Base-by-base conservation (phyloP, 129 eudicot genomes). In the Flaveria trinervia region DNA sequence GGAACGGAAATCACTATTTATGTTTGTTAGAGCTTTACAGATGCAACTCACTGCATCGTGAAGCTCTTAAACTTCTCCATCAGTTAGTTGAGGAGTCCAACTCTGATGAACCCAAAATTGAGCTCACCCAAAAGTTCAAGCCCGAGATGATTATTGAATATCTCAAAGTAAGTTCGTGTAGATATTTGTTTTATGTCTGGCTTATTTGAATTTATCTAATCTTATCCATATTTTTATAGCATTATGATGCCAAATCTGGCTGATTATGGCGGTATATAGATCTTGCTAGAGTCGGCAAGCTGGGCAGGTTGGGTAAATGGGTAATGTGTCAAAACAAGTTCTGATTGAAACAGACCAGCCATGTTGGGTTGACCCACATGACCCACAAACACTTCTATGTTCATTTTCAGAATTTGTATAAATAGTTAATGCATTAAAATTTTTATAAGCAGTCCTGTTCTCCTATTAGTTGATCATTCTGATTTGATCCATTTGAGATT, bases 81-180 rank as follows among this genome's bases (percentile, higher is more conserved):
- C 87, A 86, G 68, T 76, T 94, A 57, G 80, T 94, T 61, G 92
- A 94, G 81, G 96, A 91, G 78, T 86, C 97, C 33, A 83, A 89
- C 71, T 84, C 96, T 72, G 88, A 84, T 50, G 83, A 87, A 60
- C 86, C 92, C 30, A 91, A 85, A 69, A 64, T 85, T 56, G 93
- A 85, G 65, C 89, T 87, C 76, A 76, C 77, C 20, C 89, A 81
- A 76, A 91, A 91, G 75, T 94, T 94, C 86, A 91, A 87, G 79
- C 99, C 97, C 16, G 94, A 94, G 69, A 91, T 91, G 97, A 91
- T 94, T 46, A 88, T 94, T 80, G 99, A 94, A 22, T 94, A 94
- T 84, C 96, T 94, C 36, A 94, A 91, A 88, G 98, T 94, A 84
- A 84, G 88, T 76, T 23, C 18, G 26, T 23, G 75, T 16, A 3